phyloP scores from a whole-genome alignment of 768 basidiomycete genomes.

The Fomitopsis serialis region DNA sequence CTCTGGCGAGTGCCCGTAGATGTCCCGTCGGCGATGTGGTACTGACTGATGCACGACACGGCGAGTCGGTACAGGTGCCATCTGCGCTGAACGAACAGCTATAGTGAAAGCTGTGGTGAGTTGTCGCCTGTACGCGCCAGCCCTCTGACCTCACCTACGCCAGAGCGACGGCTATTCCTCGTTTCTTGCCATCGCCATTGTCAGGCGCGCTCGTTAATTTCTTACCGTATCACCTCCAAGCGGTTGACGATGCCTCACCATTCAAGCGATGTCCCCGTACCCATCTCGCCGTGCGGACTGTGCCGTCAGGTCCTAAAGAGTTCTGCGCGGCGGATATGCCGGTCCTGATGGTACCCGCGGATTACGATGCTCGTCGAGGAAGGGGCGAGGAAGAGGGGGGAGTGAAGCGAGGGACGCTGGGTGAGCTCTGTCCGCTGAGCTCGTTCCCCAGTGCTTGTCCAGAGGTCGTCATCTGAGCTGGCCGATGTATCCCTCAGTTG shows the following conservation, averaged over 20 bases:
- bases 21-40: background rate
- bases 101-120: slow-evolving; percentile 89
- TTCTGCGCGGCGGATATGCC: slow-evolving; percentile 74
- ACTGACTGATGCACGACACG: background rate
- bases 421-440: slow-evolving; percentile 53
- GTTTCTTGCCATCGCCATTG: slow-evolving; percentile 73
- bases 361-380: slow-evolving; percentile 38
- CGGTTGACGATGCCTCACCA: background rate
- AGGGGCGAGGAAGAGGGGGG: slow-evolving; percentile 39
- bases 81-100: slow-evolving; percentile 93
- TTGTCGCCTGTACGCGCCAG: slow-evolving; percentile 8
- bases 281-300: slow-evolving; percentile 84
- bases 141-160: background rate
- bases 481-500: too few relatives aligned
- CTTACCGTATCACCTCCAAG: background rate
- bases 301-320: slow-evolving; percentile 89
- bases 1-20: slow-evolving; percentile 49
- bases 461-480: background rate
- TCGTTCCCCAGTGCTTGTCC: background rate
- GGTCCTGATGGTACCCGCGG: slow-evolving; percentile 59
- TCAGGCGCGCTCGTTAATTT: slow-evolving; percentile 45
- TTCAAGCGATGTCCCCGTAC: slow-evolving; percentile 55
- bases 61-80: slow-evolving; percentile 58
- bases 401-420: slow-evolving; percentile 55
- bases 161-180: slow-evolving; percentile 72